These are phyloP conservation scores for Globisporangium iwayamae DNA, from an alignment of 352 stramenopile species.

Conservation along the genomic window DNA sequence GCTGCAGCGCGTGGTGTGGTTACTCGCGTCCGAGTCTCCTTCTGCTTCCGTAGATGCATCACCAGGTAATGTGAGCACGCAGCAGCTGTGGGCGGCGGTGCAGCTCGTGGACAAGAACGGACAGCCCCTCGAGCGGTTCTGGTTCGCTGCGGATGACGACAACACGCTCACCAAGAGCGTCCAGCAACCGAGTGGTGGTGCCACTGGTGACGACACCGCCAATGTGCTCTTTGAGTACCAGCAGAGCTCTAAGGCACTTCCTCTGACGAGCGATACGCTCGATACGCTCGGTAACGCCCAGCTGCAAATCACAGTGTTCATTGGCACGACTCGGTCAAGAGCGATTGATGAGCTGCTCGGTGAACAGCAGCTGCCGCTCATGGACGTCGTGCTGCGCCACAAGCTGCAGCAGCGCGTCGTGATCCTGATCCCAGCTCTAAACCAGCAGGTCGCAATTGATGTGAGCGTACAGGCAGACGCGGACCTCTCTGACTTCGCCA, in stretches of 20 bases:
- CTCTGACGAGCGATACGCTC: slow-evolving; percentile 29
- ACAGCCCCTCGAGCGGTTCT: slow-evolving; percentile 35
- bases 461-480: slow-evolving; percentile 41
- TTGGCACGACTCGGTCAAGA: slow-evolving; percentile 23
- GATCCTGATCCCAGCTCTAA: slow-evolving; percentile 14
- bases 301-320: slow-evolving; percentile 41
- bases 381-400: slow-evolving; percentile 25
- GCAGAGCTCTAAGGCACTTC: slow-evolving; percentile 45
- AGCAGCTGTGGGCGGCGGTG: slow-evolving; percentile 37
- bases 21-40: background rate
- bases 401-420: slow-evolving; percentile 19
- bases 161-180: slow-evolving; percentile 47
- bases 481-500: slow-evolving; percentile 43
- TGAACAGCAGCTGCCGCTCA: slow-evolving; percentile 32
- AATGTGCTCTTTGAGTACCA: slow-evolving; percentile 29
- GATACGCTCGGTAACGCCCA: slow-evolving; percentile 35
- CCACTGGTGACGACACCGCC: background rate
- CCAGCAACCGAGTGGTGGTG: slow-evolving; percentile 8
- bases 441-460: slow-evolving; percentile 29
- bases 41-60: background rate
- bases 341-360: slow-evolving; percentile 35
- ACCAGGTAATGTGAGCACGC: background rate
- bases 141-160: slow-evolving; percentile 49
- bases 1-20: slow-evolving; percentile 33
- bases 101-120: slow-evolving; percentile 28